These are phyloP conservation scores for Cucurbita maxima DNA, from an alignment of 306 rosid species.

Conservation along the genomic window DNA sequence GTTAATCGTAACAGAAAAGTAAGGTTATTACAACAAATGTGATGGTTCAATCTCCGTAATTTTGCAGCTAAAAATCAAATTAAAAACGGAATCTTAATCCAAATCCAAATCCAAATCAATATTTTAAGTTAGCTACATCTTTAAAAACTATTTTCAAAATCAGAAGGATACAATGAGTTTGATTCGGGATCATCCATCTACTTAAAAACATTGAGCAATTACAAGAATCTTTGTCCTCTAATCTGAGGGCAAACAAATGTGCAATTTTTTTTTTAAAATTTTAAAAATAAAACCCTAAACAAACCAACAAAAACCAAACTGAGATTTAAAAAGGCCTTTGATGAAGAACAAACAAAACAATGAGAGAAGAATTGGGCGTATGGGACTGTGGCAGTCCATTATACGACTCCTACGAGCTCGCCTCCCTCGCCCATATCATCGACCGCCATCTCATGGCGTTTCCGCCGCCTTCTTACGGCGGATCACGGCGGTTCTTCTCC, in stretches of 20 bases:
- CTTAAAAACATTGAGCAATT: background rate
- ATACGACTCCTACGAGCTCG: constrained; percentile 68
- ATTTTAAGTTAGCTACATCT: no score
- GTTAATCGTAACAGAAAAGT: no score
- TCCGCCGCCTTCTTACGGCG: constrained; percentile 22
- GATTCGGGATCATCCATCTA: background rate
- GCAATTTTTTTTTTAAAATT: background rate
- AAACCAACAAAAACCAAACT: no score
- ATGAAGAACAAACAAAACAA: background rate
- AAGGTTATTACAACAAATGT: no score
- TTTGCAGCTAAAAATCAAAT: no score
- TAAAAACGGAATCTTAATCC: no score
- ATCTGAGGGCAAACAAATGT: background rate
- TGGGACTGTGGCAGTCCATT: constrained; percentile 90
- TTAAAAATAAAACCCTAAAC: background rate
- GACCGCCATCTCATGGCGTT: constrained; percentile 51
- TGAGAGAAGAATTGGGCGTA: constrained; percentile 10
- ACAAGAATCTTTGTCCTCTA: background rate
- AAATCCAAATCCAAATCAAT: background rate
- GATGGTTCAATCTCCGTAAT: no score
- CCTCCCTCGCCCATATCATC: constrained; percentile 37
- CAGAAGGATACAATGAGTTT: background rate
- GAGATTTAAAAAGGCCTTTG: background rate
- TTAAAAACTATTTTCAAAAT: background rate
- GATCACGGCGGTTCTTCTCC: constrained; percentile 25